Conservation (phyloP, 192 early-diverging fungal species). For the Anaeromyces robustus region DNA sequence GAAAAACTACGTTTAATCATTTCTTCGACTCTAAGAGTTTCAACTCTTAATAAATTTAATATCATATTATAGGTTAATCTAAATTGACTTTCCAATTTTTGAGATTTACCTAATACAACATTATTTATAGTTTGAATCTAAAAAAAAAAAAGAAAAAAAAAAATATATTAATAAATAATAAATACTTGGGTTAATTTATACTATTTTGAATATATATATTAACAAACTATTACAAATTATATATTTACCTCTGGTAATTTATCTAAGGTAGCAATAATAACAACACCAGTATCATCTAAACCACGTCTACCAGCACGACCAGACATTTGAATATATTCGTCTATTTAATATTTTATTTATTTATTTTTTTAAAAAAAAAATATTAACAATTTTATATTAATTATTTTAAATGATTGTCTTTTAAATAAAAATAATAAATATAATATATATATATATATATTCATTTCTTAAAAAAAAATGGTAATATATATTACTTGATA, state of each 20-base stretch:
- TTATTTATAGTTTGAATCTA: conserved; percentile 25
- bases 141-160: not conserved
- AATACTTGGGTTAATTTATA: no score
- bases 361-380: no score
- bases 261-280: conserved; percentile 64
- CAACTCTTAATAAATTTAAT: conserved; percentile 83
- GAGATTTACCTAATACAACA: conserved; percentile 76
- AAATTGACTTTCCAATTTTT: conserved; percentile 89
- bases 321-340: conserved; percentile 99
- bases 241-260: conserved; percentile 23
- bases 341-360: conserved; percentile 12
- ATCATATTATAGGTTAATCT: conserved; percentile 97
- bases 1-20: conserved; percentile 97
- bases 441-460: no score
- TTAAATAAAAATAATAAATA: no score
- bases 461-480: no score
- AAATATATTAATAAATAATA: not conserved
- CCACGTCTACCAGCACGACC: conserved; percentile 92
- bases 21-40: conserved; percentile 89
- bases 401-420: no score
- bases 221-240: no score
- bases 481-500: conserved; percentile 42
- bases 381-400: no score
- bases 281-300: conserved; percentile 76
- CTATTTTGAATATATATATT: no score